A percentile compares a stretch with the other conserved stretches of the same genome.
phyloP scores from a whole-genome alignment of 108 stramenopile genomes.

The Pseudonitzschia multiseries region DNA sequence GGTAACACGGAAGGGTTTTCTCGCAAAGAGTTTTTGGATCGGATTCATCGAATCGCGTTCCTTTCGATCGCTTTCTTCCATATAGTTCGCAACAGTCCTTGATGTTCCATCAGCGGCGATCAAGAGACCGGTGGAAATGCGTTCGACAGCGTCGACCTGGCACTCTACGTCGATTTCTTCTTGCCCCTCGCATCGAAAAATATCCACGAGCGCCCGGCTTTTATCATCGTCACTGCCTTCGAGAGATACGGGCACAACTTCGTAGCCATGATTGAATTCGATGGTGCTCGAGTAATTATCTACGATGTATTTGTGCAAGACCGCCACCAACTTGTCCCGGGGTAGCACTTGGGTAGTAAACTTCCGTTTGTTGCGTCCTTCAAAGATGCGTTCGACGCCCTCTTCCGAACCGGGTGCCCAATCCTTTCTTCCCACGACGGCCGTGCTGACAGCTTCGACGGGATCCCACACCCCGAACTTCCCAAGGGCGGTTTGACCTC shows the following conservation, averaged over 20 bases:
- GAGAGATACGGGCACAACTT: slow-evolving; percentile 62
- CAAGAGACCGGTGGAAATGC: slow-evolving; percentile 45
- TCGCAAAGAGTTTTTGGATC: slow-evolving; percentile 38
- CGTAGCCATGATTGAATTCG: slow-evolving; percentile 54
- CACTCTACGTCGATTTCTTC: slow-evolving; percentile 14
- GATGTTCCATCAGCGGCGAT: slow-evolving; percentile 76
- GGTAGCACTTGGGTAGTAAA: slow-evolving; percentile 70
- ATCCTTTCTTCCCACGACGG: slow-evolving; percentile 78
- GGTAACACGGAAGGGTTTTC: slow-evolving; percentile 55
- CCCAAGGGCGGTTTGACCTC: slow-evolving; percentile 76
- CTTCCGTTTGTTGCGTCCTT: slow-evolving; percentile 46
- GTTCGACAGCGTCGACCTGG: neutral
- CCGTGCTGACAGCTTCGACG: slow-evolving; percentile 49
- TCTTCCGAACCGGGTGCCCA: slow-evolving; percentile 73
- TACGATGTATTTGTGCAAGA: slow-evolving; percentile 58
- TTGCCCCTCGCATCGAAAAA: slow-evolving; percentile 21
- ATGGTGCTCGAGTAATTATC: slow-evolving; percentile 49
- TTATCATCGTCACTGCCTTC: slow-evolving; percentile 11
- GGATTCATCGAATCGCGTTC: slow-evolving; percentile 43
- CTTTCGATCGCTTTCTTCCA: slow-evolving; percentile 53
- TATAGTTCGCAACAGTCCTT: slow-evolving; percentile 65
- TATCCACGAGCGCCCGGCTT: slow-evolving; percentile 5
- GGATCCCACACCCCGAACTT: slow-evolving; percentile 76
- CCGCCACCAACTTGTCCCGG: slow-evolving; percentile 77
- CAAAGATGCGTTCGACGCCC: slow-evolving; percentile 70